phyloP scores from a whole-genome alignment of 139 green algal species.

The Picochlorum sp. region DNA sequence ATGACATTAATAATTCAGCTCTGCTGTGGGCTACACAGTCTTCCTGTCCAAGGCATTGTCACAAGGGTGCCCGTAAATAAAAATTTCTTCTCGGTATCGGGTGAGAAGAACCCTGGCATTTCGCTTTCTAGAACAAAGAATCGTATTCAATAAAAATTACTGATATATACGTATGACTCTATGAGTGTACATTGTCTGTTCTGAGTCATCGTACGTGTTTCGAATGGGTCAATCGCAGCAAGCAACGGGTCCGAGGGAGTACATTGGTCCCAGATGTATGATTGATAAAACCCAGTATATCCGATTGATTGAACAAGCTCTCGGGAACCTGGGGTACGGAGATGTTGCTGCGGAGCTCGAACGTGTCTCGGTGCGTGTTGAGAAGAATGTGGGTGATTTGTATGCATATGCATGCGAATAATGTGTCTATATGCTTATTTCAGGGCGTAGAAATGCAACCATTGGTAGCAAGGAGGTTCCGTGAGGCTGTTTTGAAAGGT shows the following conservation, averaged over 20 bases:
- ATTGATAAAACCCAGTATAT: constrained; percentile 52
- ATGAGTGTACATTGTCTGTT: no score
- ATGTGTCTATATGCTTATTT: constrained; percentile 4
- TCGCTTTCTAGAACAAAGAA: no score
- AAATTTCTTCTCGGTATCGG: no score
- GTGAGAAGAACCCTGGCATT: no score
- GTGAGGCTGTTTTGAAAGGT: constrained; percentile 42
- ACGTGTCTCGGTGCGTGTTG: constrained; percentile 32
- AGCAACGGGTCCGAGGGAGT: not conserved
- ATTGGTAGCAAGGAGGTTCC: constrained; percentile 38
- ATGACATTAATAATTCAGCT: no score
- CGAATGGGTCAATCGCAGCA: not conserved
- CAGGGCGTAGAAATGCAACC: constrained; percentile 54
- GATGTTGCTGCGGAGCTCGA: constrained; percentile 41
- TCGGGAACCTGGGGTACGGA: constrained; percentile 54
- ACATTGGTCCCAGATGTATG: constrained; percentile 9
- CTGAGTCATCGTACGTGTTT: not conserved
- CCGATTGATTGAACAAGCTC: constrained; percentile 62
- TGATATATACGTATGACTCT: no score
- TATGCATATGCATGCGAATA: not conserved
- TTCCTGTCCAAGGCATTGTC: no score
- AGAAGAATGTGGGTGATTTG: no score
- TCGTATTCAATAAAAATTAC: no score
- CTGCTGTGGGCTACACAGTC: no score
- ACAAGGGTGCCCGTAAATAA: no score